Conservation (phyloP, 805 yeast genomes). For the Saccharomycopsis microspora region DNA sequence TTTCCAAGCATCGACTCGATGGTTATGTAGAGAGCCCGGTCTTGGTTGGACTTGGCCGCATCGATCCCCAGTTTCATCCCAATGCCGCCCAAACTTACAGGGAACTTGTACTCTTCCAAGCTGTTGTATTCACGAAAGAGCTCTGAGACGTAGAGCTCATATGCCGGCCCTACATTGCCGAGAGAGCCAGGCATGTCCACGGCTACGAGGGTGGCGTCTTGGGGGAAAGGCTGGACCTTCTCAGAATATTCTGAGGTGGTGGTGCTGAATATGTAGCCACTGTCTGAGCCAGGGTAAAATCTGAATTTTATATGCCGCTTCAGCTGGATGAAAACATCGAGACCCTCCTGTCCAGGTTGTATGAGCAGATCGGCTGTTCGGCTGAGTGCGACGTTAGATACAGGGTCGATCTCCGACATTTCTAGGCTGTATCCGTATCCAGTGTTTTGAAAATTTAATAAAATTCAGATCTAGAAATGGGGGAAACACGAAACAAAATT, state of each 20-base stretch:
- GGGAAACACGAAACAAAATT: no score
- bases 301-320: slow-evolving; percentile 7
- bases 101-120: slow-evolving; percentile 14
- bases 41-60: slow-evolving; percentile 10
- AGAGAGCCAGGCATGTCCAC: slow-evolving; percentile 13
- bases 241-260: neutral
- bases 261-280: slow-evolving; percentile 6
- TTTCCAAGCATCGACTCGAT: slow-evolving; percentile 13
- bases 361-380: slow-evolving; percentile 15
- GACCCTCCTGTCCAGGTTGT: slow-evolving; percentile 1
- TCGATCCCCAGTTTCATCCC: slow-evolving; percentile 12
- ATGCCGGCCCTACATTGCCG: slow-evolving; percentile 2
- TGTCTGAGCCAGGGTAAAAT: slow-evolving; percentile 9
- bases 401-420: slow-evolving; percentile 6
- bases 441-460: no score
- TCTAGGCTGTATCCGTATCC: no score
- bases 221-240: slow-evolving; percentile 2
- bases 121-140: slow-evolving; percentile 11
- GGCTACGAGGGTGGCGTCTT: slow-evolving; percentile 1
- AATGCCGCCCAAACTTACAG: slow-evolving; percentile 12
- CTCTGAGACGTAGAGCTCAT: slow-evolving; percentile 8
- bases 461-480: no score
- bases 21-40: slow-evolving; percentile 7
- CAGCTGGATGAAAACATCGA: slow-evolving; percentile 1
- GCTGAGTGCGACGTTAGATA: slow-evolving; percentile 2